These are phyloP conservation scores for Penicillium roqueforti DNA, from an alignment of 495 filamentous ascomycete species.

Conservation along the genomic window DNA sequence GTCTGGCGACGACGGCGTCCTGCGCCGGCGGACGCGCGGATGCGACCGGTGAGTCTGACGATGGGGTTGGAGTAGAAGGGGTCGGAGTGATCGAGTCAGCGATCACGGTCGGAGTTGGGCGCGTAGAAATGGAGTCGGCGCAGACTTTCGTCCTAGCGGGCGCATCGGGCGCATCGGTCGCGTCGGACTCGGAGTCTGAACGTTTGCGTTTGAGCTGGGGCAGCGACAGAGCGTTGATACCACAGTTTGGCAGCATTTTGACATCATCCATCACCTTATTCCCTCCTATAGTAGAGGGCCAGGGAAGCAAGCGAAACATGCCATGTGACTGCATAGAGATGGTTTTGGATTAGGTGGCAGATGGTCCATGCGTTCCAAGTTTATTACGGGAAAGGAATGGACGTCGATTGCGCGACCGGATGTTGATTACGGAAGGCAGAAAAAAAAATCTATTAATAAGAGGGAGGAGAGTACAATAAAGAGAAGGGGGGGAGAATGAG, in stretches of 20 bases:
- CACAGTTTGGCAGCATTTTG: slow-evolving; percentile 39
- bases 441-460: slow-evolving; percentile 24
- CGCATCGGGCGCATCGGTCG: slow-evolving; percentile 34
- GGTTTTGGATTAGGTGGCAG: slow-evolving; percentile 18
- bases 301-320: slow-evolving; percentile 57
- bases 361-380: slow-evolving; percentile 27
- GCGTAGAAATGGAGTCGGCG: slow-evolving; percentile 17
- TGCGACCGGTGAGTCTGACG: slow-evolving; percentile 12
- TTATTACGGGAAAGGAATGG: slow-evolving; percentile 23
- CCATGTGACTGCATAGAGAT: slow-evolving; percentile 41
- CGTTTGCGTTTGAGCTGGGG: slow-evolving; percentile 56
- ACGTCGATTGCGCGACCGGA: slow-evolving; percentile 18
- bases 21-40: slow-evolving; percentile 17
- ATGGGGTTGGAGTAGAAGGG: slow-evolving; percentile 6
- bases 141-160: slow-evolving; percentile 35
- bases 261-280: slow-evolving; percentile 51
- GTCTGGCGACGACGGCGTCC: slow-evolving; percentile 18
- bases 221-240: slow-evolving; percentile 28
- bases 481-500: slow-evolving; percentile 3
- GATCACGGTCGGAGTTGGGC: slow-evolving; percentile 8
- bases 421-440: slow-evolving; percentile 19
- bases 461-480: slow-evolving; percentile 9
- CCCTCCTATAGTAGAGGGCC: slow-evolving; percentile 52
- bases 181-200: slow-evolving; percentile 36
- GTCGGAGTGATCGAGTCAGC: neutral